Base-by-base conservation (phyloP, 306 rosid species). In the Mucuna pruriens region DNA sequence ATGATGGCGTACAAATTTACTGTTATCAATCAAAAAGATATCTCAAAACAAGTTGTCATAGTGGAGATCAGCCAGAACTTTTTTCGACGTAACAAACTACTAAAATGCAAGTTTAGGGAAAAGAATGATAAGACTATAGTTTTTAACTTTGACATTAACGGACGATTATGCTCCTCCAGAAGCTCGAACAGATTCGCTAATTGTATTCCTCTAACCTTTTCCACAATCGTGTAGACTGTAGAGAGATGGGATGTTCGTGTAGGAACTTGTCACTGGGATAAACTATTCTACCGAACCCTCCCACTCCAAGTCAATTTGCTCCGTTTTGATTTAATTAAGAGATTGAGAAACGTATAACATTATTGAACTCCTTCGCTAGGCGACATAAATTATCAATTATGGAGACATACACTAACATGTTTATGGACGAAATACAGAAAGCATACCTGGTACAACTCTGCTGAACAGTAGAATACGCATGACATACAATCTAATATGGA, bases 131-230 rank as follows among this genome's bases (percentile, higher is more conserved):
- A 55, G 90, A 74, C 86, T 65, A 58, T 23, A 38, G 31, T 64
- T 38, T 38, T 65, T 65, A 12, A 9, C 77, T 71, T 87, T 84
- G 81, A 77, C 84, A 78, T 49, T 60, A 79, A 34, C 25, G 79
- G 79, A 77, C 77, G 86, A 85, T 82, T 78, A 86, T 86, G 81
- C 87, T 87, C 88, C 78, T 67, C 84, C 66, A 64, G 84, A 85
- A 82, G 78, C 45, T 55, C 33, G 81, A 90, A 87, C 87, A 91
- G 78, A 90, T 92, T 91, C 93, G 75, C 80, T 42, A 34, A 82
- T 57, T 85, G 84, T 57, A 66, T 71, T 63, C 82, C 83, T 69
- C 82, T 55, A 80, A 75, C 73, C 58, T 66, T 82, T 73, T 60
- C 78, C 45, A 31, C 42, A 19, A 75, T 76, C 65, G 20, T 16